Evolutionary conservation across 2,329 filamentous ascomycete species (phyloP).

Genomic region (Paracamarosporium sp.): DNA sequence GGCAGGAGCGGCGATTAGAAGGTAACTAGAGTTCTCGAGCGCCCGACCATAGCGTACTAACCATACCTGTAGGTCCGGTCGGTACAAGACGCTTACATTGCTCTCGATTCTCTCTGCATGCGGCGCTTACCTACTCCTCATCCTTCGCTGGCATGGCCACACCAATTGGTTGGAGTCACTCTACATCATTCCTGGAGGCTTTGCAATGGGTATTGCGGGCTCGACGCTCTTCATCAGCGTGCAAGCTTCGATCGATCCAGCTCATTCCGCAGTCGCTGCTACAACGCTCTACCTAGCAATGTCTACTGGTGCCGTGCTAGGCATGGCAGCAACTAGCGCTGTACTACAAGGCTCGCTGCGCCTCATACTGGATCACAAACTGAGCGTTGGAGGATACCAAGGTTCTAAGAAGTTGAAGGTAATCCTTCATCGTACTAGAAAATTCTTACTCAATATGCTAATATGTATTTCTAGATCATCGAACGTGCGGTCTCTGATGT

Average conservation of each 20-base stretch:
- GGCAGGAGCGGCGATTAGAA: constrained; percentile 2
- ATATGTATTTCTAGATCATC: neutral
- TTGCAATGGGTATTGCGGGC: constrained; percentile 14
- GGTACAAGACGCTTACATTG: constrained; percentile 15
- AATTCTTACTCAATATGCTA: neutral
- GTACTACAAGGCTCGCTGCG: constrained; percentile 10
- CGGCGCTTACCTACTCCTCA: constrained; percentile 6
- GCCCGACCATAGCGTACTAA: neutral
- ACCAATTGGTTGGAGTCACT: constrained; percentile 14
- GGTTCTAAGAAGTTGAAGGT: neutral
- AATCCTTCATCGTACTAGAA: neutral
- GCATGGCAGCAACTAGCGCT: constrained; percentile 6
- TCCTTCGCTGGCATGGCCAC: constrained; percentile 16
- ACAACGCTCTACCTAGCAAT: constrained; percentile 12
- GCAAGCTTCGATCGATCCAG: constrained; percentile 6
- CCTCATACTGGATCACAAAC: constrained; percentile 3
- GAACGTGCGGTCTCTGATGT: neutral
- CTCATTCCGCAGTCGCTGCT: constrained; percentile 14
- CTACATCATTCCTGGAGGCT: constrained; percentile 15
- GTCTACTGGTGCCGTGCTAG: constrained; percentile 8
- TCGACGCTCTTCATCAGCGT: constrained; percentile 17
- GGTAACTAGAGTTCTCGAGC: neutral
- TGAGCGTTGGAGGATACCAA: constrained; percentile 1
- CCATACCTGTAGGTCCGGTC: constrained; percentile 5
- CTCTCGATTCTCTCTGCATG: constrained; percentile 6